These are phyloP conservation scores for Rhinocladiella mackenziei DNA, from an alignment of 2,329 filamentous ascomycete species.

Conservation along the genomic window DNA sequence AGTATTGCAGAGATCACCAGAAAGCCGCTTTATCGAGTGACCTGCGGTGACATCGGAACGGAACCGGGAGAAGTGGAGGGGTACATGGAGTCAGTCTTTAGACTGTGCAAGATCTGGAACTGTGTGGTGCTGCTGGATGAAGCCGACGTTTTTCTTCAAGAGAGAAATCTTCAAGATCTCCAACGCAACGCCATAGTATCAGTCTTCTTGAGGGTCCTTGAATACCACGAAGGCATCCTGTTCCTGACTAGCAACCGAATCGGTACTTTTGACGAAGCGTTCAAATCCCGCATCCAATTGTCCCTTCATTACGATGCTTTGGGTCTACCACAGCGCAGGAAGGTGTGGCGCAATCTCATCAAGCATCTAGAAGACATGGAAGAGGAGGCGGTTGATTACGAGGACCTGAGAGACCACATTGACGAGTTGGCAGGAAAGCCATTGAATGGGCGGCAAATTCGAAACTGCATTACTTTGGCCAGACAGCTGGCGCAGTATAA, in stretches of 20 bases:
- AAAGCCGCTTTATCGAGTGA: constrained; percentile 41
- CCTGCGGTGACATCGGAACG: constrained; percentile 41
- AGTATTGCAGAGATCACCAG: constrained; percentile 40
- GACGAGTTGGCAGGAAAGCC: constrained; percentile 21
- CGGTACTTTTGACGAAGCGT: constrained; percentile 81
- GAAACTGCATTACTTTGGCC: constrained; percentile 31
- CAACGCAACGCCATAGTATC: constrained; percentile 31
- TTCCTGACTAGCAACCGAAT: constrained; percentile 58
- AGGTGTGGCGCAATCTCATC: constrained; percentile 16
- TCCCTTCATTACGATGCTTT: constrained; percentile 61
- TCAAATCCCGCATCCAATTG: constrained; percentile 82
- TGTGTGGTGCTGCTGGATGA: constrained; percentile 32
- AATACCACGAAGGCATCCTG: constrained; percentile 42
- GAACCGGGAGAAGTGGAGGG: constrained; percentile 37
- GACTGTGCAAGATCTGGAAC: constrained; percentile 39
- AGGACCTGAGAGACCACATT: constrained; percentile 19
- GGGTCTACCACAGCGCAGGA: not conserved
- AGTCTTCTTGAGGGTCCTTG: constrained; percentile 37
- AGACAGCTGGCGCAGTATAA: constrained; percentile 24
- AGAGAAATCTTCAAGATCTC: constrained; percentile 25
- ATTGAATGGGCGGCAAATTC: constrained; percentile 33
- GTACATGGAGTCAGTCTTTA: constrained; percentile 37
- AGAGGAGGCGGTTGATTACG: constrained; percentile 10
- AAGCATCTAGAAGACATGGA: constrained; percentile 3
- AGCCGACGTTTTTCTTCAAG: constrained; percentile 32